A percentile compares a stretch with the other conserved stretches of the same genome.
These are phyloP conservation scores for Santalum album DNA, from an alignment of 164 flowering plant species.

Conservation along the genomic window DNA sequence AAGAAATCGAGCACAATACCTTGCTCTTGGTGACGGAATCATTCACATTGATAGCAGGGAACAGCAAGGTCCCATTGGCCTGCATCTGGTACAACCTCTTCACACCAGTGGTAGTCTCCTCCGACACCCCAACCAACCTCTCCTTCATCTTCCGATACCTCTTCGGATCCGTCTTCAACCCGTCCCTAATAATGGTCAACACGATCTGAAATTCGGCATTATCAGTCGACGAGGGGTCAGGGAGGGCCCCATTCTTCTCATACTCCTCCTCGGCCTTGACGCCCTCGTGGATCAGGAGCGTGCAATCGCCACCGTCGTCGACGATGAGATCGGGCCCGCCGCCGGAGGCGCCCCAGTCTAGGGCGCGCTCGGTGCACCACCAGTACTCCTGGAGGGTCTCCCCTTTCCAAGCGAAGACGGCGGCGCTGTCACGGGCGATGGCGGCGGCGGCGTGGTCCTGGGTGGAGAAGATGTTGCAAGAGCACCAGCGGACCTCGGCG, in stretches of 20 bases:
- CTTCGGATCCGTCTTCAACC: constrained; percentile 39
- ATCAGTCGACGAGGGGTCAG: constrained; percentile 47
- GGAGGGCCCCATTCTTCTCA: constrained; percentile 41
- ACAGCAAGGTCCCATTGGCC: constrained; percentile 44
- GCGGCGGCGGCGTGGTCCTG: constrained; percentile 84
- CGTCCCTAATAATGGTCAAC: constrained; percentile 38
- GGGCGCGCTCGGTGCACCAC: constrained; percentile 81
- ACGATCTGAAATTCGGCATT: constrained; percentile 60
- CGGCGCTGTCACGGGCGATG: constrained; percentile 61
- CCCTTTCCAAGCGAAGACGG: constrained; percentile 80
- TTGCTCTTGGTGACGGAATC: constrained; percentile 88
- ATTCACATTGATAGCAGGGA: constrained; percentile 73
- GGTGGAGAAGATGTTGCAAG: constrained; percentile 81
- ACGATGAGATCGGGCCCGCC: constrained; percentile 76
- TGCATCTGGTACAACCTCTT: constrained; percentile 80
- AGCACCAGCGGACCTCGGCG: constrained; percentile 78
- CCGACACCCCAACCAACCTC: constrained; percentile 63
- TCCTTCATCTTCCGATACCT: constrained; percentile 56
- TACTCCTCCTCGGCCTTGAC: constrained; percentile 69
- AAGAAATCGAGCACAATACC: constrained; percentile 22
- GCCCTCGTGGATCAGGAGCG: constrained; percentile 67
- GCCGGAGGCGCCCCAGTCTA: constrained; percentile 71
- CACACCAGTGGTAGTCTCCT: constrained; percentile 78
- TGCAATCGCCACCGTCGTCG: constrained; percentile 75
- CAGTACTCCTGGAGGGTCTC: constrained; percentile 80